phyloP scores from a whole-genome alignment of 176 grass and related monocot species.

The Carex myosuroides region DNA sequence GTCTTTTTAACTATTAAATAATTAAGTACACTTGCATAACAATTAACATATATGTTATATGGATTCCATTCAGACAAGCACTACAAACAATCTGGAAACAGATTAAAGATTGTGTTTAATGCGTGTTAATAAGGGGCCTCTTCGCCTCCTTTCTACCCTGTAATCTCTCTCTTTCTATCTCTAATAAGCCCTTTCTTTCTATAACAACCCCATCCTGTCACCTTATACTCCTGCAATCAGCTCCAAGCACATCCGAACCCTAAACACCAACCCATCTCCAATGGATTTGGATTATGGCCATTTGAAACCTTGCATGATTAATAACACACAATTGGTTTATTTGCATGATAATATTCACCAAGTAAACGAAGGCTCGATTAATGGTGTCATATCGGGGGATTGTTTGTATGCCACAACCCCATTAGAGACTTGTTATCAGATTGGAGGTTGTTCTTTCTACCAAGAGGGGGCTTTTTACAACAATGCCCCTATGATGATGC shows the following conservation, averaged over 20 bases:
- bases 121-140: conserved; percentile 19
- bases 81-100: neutral
- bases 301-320: conserved; percentile 10
- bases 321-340: conserved; percentile 3
- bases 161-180: neutral
- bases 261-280: neutral
- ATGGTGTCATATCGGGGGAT: neutral
- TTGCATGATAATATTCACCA: conserved; percentile 5
- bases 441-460: conserved; percentile 12
- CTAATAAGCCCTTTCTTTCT: neutral
- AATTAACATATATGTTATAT: conserved; percentile 9
- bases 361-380: neutral
- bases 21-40: neutral
- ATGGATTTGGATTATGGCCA: conserved; percentile 16
- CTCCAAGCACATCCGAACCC: neutral
- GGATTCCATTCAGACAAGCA: neutral
- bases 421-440: conserved; percentile 9
- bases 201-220: neutral
- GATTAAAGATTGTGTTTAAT: conserved; percentile 6
- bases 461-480: conserved; percentile 13
- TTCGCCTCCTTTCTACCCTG: conserved; percentile 18
- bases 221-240: conserved; percentile 10
- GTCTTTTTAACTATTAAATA: neutral
- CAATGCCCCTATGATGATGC: conserved; percentile 2
- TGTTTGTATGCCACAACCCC: neutral